Base-by-base conservation (phyloP, 192 early-diverging fungal species). In the Funneliformis mosseae region DNA sequence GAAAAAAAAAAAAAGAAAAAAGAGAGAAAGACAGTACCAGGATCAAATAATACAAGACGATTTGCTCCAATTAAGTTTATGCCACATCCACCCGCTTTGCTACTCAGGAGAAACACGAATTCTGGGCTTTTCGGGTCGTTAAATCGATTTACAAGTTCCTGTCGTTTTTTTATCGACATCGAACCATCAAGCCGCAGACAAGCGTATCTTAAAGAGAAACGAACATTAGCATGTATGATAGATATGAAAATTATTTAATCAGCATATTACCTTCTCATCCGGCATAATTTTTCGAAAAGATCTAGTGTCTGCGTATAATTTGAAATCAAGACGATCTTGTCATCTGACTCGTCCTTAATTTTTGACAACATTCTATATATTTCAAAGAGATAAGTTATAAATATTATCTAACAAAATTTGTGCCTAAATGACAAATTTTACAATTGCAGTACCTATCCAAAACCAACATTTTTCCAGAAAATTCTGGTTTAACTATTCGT, bases 281-380 rank as follows among this genome's bases (percentile, higher is more conserved):
- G 85, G 67, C 97, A 99, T 69, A 96, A 89, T n/a, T 89, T 88
- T 78, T 98, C 96, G 81, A 99, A 95, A 61, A 98, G 82, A 82
- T 99, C 96, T 63, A 99, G 84, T 4, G 98, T 99, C 83, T 99
- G 97, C 0, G 98, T 99, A 86, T 99, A 99, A 82, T 99, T 99
- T 45, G 94, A 96, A 66, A 99, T 98, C 16, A 99, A 85, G 14
- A 99, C 98, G 82, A 99, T 98, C 84, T 99, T 99, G 84, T 98
- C 97, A 14, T 87, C 84, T 11, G 92, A 90, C 23, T 93, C 89
- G 27, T 89, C 88, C 45, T 90, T 88, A 72, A 94, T 92, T 83
- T 92, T 91, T 61, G 85, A 84, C 59, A 95, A 83, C 95, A 96
- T 95, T 33, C 89, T 85, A 79, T 77, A 25, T 2, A 33, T 43